Evolutionary conservation across 2,329 filamentous ascomycete species (phyloP).

Genomic region (Stagonosporopsis chrysanthemi): DNA sequence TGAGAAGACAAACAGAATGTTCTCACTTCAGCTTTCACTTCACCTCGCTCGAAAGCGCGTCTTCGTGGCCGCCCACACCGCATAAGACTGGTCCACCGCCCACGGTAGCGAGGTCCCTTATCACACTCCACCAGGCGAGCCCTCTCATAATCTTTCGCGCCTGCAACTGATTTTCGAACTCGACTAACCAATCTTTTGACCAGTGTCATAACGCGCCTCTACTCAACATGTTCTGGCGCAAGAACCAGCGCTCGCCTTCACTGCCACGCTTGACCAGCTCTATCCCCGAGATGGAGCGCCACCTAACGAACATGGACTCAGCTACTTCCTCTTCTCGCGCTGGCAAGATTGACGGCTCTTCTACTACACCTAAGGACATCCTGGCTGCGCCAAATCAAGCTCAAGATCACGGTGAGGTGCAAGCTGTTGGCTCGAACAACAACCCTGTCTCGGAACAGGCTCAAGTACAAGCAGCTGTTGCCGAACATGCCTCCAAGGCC

Average conservation of each 20-base stretch:
- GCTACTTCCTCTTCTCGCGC: background rate
- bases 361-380: background rate
- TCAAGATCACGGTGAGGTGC: background rate
- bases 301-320: slow-evolving; percentile 1
- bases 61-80: background rate
- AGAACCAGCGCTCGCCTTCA: slow-evolving; percentile 5
- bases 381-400: background rate
- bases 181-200: background rate
- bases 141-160: background rate
- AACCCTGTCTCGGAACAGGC: background rate
- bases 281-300: slow-evolving; percentile 2
- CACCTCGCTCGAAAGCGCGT: background rate
- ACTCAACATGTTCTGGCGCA: slow-evolving; percentile 5
- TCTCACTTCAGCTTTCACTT: slow-evolving; percentile 2
- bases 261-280: background rate
- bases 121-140: background rate
- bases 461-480: background rate
- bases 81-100: background rate
- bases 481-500: background rate
- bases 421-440: background rate
- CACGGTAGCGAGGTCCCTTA: slow-evolving; percentile 10
- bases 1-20: background rate
- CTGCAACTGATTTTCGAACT: background rate
- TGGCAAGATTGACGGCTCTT: background rate
- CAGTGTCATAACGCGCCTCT: background rate